phyloP scores from a whole-genome alignment of 2,329 filamentous ascomycete genomes.

The Ophiocordyceps unilateralis region DNA sequence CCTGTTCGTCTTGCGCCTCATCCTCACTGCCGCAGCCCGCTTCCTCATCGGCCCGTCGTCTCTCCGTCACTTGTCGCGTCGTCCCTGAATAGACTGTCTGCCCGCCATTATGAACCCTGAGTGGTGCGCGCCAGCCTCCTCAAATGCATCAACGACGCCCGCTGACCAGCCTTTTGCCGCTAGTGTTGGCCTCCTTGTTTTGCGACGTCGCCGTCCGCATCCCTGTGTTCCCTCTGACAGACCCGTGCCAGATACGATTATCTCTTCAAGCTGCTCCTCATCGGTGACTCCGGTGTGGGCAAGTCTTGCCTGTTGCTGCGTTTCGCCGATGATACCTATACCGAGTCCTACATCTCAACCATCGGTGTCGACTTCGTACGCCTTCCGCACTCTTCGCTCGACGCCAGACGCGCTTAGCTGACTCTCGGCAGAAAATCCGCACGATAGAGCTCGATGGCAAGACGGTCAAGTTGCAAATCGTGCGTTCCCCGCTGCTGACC shows the following conservation, averaged over 20 bases:
- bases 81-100: too few relatives aligned
- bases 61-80: too few relatives aligned
- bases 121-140: slow-evolving; percentile 47
- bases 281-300: slow-evolving; percentile 99
- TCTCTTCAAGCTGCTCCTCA: slow-evolving; percentile 99
- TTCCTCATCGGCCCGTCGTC: not conserved
- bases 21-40: slow-evolving; percentile 2
- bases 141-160: slow-evolving; percentile 1
- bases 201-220: not conserved
- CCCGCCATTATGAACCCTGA: slow-evolving; percentile 73
- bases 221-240: not conserved
- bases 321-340: slow-evolving; percentile 98
- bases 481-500: slow-evolving; percentile 29
- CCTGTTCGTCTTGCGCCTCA: not conserved
- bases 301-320: slow-evolving; percentile 97
- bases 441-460: slow-evolving; percentile 99
- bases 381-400: not conserved
- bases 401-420: slow-evolving; percentile 4
- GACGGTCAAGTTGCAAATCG: slow-evolving; percentile 98
- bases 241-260: slow-evolving; percentile 81
- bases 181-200: too few relatives aligned
- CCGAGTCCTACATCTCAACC: slow-evolving; percentile 98
- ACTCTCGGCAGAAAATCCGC: slow-evolving; percentile 70
- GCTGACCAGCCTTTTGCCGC: not conserved
- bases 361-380: slow-evolving; percentile 98